phyloP scores from a whole-genome alignment of 2,329 filamentous ascomycete genomes.

The Thermoascus crustaceus region DNA sequence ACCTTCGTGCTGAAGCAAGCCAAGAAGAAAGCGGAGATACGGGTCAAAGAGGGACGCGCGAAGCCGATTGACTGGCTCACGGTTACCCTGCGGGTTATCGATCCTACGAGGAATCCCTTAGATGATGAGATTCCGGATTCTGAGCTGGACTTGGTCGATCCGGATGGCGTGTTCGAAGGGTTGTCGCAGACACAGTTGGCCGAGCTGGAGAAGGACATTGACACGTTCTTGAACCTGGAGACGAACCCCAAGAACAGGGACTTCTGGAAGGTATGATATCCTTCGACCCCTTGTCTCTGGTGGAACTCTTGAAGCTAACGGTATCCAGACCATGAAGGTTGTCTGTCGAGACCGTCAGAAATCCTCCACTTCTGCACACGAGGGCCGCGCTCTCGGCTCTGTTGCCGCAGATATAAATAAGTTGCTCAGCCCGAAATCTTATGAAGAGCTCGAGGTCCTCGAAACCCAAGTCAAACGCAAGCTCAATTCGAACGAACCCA shows the following conservation, averaged over 20 bases:
- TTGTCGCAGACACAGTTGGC: conserved; percentile 58
- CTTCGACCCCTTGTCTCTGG: background rate
- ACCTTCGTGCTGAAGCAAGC: conserved; percentile 92
- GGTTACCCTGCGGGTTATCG: conserved; percentile 81
- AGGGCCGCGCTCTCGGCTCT: conserved; percentile 69
- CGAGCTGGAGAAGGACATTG: conserved; percentile 77
- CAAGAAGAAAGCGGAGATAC: conserved; percentile 95
- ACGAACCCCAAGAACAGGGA: conserved; percentile 67
- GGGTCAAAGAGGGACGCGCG: conserved; percentile 81
- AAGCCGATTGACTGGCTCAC: conserved; percentile 91
- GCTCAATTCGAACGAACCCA: conserved; percentile 77
- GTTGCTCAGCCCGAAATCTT: conserved; percentile 74
- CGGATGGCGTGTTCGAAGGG: conserved; percentile 69
- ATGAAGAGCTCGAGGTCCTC: conserved; percentile 75
- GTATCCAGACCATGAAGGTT: conserved; percentile 61
- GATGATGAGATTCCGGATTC: conserved; percentile 74
- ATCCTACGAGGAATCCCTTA: conserved; percentile 66
- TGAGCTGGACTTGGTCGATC: conserved; percentile 72
- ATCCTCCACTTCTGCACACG: conserved; percentile 50
- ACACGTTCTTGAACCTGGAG: conserved; percentile 71
- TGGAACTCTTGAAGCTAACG: conserved; percentile 13
- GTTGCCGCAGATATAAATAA: conserved; percentile 84
- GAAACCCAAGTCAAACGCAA: conserved; percentile 84
- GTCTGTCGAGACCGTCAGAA: conserved; percentile 73
- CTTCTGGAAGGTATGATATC: conserved; percentile 66